A percentile compares a stretch with the other conserved stretches of the same genome.
phyloP scores from a whole-genome alignment of 2,329 filamentous ascomycete species.

The Fusarium sp. region DNA sequence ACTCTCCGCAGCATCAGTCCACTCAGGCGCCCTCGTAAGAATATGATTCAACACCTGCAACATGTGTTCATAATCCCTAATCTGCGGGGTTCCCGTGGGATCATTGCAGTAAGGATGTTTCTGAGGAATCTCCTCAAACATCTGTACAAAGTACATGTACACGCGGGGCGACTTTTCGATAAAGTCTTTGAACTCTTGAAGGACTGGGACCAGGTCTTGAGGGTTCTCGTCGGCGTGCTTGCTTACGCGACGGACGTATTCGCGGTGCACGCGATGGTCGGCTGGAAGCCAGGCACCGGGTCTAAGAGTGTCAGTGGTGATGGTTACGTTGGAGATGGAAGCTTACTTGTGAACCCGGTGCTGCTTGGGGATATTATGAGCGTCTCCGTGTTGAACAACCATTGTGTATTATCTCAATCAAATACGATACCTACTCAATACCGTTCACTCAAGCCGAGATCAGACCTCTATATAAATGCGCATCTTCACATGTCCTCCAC shows the following conservation, averaged over 20 bases:
- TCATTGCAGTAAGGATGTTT: slow-evolving; percentile 71
- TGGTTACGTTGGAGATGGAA: not conserved
- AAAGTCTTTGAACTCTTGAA: slow-evolving; percentile 73
- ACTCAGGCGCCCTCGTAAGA: slow-evolving; percentile 62
- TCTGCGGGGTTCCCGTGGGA: slow-evolving; percentile 70
- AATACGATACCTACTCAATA: not conserved
- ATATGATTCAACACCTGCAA: slow-evolving; percentile 73
- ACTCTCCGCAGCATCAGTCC: slow-evolving; percentile 63
- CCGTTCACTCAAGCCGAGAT: not conserved
- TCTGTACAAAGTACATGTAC: slow-evolving; percentile 74
- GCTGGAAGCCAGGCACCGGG: slow-evolving; percentile 72
- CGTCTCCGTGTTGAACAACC: slow-evolving; percentile 63
- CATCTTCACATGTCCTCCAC: slow-evolving; percentile 12
- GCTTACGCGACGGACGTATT: slow-evolving; percentile 71
- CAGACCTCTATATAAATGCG: not conserved
- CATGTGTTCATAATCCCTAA: slow-evolving; percentile 76
- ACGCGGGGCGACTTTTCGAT: slow-evolving; percentile 74
- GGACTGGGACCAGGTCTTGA: slow-evolving; percentile 66
- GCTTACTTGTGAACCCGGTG: slow-evolving; percentile 60
- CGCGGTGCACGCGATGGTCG: slow-evolving; percentile 70
- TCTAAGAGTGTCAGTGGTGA: slow-evolving; percentile 46
- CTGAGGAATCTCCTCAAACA: slow-evolving; percentile 76
- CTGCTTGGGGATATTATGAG: slow-evolving; percentile 63
- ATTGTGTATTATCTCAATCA: slow-evolving; percentile 45
- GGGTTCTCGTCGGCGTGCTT: slow-evolving; percentile 65